phyloP scores from a whole-genome alignment of 441 rosid species.

The Erysimum cheiri region DNA sequence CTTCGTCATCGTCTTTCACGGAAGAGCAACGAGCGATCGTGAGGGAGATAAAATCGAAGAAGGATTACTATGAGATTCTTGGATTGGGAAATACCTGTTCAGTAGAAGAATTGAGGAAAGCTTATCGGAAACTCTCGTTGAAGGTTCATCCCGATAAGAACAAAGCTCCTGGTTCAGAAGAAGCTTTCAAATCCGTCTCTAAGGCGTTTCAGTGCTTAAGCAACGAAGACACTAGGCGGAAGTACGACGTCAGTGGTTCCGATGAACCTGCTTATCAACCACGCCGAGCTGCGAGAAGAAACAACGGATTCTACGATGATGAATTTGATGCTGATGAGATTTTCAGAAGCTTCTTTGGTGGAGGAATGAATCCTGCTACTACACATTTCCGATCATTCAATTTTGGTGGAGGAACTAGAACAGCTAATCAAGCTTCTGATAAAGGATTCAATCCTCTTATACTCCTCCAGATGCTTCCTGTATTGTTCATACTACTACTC shows the following conservation, averaged over 20 bases:
- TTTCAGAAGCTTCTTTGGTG: constrained; percentile 90
- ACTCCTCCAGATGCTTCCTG: constrained; percentile 78
- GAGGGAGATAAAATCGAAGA: constrained; percentile 75
- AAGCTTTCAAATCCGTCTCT: constrained; percentile 84
- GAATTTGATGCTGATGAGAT: constrained; percentile 93
- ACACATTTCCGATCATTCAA: constrained; percentile 76
- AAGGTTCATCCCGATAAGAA: constrained; percentile 98
- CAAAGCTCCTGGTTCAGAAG: constrained; percentile 93
- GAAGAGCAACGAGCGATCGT: constrained; percentile 82
- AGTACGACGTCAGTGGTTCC: constrained; percentile 75
- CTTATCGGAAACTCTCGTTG: constrained; percentile 81
- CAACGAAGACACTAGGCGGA: constrained; percentile 66
- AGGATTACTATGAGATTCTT: constrained; percentile 81
- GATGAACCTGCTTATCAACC: constrained; percentile 74
- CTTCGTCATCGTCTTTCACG: constrained; percentile 53
- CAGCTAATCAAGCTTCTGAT: constrained; percentile 58
- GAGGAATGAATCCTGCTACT: constrained; percentile 79
- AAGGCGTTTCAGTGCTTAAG: constrained; percentile 93
- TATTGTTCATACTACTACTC: constrained; percentile 70
- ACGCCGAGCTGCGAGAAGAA: constrained; percentile 48
- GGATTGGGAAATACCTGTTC: constrained; percentile 67
- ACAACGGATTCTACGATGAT: constrained; percentile 58
- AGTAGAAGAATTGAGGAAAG: constrained; percentile 82
- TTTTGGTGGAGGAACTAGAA: constrained; percentile 67
- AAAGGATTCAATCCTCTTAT: constrained; percentile 67